Base-by-base conservation (phyloP, 805 yeast species). In the Wickerhamiella azyma region DNA sequence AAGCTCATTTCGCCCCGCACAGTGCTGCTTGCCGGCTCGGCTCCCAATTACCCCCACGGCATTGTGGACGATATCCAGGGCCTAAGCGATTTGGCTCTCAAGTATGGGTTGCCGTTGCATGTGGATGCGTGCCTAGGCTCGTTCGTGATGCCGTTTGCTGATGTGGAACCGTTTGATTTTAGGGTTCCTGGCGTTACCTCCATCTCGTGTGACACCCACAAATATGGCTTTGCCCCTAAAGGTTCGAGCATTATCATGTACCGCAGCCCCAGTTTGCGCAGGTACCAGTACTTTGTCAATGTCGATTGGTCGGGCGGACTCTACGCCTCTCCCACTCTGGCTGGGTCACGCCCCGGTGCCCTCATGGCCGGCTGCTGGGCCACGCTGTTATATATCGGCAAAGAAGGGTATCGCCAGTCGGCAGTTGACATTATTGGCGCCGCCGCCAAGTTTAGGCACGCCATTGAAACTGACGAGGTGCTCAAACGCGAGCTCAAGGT, bases 301-400 rank as follows among this genome's bases (percentile, higher is more conserved):
- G 68, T 85, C 1, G 84, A 79, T 50, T 89, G 98, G 98, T 69
- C 78, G 4, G 98, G 98, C 28, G 98, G 98, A 0, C 68, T 89
- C 54, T 89, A 89, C 59, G 98, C 96, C 0, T 85, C 96, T 0
- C 96, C 97, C 1, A 92, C 97, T 0, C 66, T 92, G 42, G 96
- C 97, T 0, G 98, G 98, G 1, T 84, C 95, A 9, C 74, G 97
- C 52, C 97, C 97, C 0, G 98, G 98, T 41, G 96, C 97, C 0
- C 68, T 89, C 30, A 82, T 86, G 71, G 97, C 82, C n/a, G 97
- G 96, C 0, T 88, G 97, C 62, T 92, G 97, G 96, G 94, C 96
- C 0, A 86, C 96, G 0, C 66, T 89, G 72, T 65, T 89, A 39
- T 71, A 72, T 51, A 70, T 88, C 47, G 98, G 98, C 35, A 77